Conservation (phyloP, 1,284 basidiomycete species). For the Ceratobasidium sp. region DNA sequence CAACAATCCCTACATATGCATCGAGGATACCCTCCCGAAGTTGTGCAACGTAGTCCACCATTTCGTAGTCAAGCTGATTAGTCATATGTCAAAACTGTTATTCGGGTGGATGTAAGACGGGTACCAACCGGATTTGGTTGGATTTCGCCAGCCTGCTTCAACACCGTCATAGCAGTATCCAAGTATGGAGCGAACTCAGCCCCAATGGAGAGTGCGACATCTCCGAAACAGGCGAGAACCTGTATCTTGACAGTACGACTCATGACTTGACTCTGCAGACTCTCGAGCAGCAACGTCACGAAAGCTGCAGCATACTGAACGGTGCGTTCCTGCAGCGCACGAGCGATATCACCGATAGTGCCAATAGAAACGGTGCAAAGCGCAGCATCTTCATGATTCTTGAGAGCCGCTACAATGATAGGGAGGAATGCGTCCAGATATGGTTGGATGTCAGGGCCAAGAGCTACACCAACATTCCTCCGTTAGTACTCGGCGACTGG, state of each 20-base stretch:
- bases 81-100: slow-evolving; percentile 33
- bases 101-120: slow-evolving; percentile 44
- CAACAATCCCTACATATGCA: slow-evolving; percentile 94
- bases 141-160: slow-evolving; percentile 88
- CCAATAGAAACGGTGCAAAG: slow-evolving; percentile 95
- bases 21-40: slow-evolving; percentile 96
- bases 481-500: slow-evolving; percentile 22
- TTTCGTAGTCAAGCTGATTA: slow-evolving; percentile 79
- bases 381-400: slow-evolving; percentile 93
- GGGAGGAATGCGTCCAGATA: slow-evolving; percentile 92
- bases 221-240: slow-evolving; percentile 94
- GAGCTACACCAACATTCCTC: slow-evolving; percentile 57
- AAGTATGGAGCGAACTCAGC: slow-evolving; percentile 87
- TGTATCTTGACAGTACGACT: slow-evolving; percentile 96
- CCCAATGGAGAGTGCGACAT: slow-evolving; percentile 94
- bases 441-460: slow-evolving; percentile 84
- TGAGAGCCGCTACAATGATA: slow-evolving; percentile 88
- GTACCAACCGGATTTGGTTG: slow-evolving; percentile 79
- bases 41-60: slow-evolving; percentile 89
- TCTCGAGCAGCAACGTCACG: slow-evolving; percentile 90
- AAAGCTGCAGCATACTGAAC: slow-evolving; percentile 84
- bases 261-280: slow-evolving; percentile 88
- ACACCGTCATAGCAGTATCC: slow-evolving; percentile 87
- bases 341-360: slow-evolving; percentile 93
- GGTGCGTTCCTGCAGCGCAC: slow-evolving; percentile 85